Percentiles rank a stretch among this genome's conserved stretches.
Evolutionary conservation across 495 filamentous ascomycete genomes (phyloP).

Genomic region (Xylaria bambusicola): DNA sequence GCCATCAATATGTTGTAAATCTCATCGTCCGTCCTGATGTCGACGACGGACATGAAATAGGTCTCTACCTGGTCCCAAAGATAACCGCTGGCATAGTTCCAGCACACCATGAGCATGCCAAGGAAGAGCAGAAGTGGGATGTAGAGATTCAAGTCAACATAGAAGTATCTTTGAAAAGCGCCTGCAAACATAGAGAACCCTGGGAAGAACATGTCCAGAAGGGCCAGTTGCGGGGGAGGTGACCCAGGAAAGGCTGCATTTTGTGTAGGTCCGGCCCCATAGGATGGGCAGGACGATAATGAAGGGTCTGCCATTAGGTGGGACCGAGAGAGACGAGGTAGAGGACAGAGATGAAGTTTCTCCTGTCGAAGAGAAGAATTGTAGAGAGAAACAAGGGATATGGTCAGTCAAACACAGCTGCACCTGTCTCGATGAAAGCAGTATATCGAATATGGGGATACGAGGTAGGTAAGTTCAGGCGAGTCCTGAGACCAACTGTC

Average conservation of each 20-base stretch:
- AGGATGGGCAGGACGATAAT: neutral
- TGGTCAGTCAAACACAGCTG: neutral
- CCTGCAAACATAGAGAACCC: slow-evolving; percentile 68
- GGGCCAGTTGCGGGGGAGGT: slow-evolving; percentile 30
- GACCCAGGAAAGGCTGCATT: slow-evolving; percentile 8
- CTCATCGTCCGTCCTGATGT: slow-evolving; percentile 67
- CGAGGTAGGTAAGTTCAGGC: too few relatives aligned
- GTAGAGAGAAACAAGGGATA: neutral
- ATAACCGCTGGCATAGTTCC: slow-evolving; percentile 52
- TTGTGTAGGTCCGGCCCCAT: slow-evolving; percentile 4
- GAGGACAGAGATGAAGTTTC: neutral
- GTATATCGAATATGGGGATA: neutral
- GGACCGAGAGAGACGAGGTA: neutral
- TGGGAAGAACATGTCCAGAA: slow-evolving; percentile 75
- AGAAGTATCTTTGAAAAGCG: slow-evolving; percentile 59
- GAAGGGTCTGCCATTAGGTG: slow-evolving; percentile 24
- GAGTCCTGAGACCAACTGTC: too few relatives aligned
- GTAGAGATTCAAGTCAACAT: slow-evolving; percentile 72
- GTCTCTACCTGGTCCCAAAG: slow-evolving; percentile 44
- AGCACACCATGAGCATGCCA: slow-evolving; percentile 50
- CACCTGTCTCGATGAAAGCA: neutral
- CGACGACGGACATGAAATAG: slow-evolving; percentile 60
- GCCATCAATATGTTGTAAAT: slow-evolving; percentile 70
- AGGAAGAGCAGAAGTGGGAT: slow-evolving; percentile 60
- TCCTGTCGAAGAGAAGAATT: neutral